These are phyloP conservation scores for Fragaria vesca DNA, from an alignment of 306 rosid genomes.

Conservation along the genomic window DNA sequence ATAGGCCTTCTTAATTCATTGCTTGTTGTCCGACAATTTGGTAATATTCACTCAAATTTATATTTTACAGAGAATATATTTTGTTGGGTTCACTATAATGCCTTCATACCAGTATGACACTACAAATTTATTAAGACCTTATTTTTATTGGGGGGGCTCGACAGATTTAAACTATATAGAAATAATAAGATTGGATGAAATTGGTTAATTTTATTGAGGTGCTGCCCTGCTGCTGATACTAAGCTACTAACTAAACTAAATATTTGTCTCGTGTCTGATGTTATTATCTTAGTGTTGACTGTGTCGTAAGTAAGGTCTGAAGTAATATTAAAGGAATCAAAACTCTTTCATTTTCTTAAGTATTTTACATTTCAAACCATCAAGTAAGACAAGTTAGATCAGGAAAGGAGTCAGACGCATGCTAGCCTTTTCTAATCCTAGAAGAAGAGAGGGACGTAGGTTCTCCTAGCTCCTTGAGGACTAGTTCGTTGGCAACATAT, in stretches of 20 bases:
- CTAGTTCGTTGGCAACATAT: too few species aligned
- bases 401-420: too few species aligned
- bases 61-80: not conserved
- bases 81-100: not conserved
- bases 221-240: not conserved
- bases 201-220: not conserved
- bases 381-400: too few species aligned
- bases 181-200: not conserved
- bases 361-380: too few species aligned
- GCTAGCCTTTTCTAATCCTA: too few species aligned
- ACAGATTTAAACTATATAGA: slow-evolving; percentile 87
- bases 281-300: not conserved
- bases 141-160: slow-evolving; percentile 16
- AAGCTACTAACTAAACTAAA: not conserved
- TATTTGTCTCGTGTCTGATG: not conserved
- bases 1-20: not conserved
- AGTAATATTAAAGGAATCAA: not conserved
- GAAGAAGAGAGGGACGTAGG: too few species aligned
- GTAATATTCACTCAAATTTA: not conserved
- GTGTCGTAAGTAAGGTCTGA: not conserved
- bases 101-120: not conserved
- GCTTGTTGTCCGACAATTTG: not conserved
- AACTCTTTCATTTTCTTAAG: not conserved
- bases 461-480: too few species aligned
- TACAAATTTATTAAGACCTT: not conserved